A percentile compares a stretch with the other conserved stretches of the same genome.
Evolutionary conservation across 78 protist species (phyloP).

Genomic region (Planoprotostelium fungivorum): DNA sequence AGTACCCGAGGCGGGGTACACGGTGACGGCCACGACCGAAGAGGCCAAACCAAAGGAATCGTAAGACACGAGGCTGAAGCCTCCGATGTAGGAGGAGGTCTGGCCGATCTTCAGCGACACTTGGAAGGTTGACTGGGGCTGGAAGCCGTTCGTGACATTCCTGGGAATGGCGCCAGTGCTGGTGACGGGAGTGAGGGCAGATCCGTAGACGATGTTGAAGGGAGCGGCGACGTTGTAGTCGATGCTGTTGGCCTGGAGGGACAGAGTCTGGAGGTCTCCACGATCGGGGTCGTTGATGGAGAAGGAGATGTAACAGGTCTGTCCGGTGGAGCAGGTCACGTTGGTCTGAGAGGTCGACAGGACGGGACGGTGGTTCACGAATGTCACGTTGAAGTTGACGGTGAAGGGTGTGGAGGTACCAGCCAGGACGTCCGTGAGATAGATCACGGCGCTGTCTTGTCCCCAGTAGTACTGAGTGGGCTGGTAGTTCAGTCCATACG

Average conservation of each 20-base stretch:
- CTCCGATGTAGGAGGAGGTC: no score
- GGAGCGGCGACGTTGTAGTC: not conserved
- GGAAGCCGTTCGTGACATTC: not conserved
- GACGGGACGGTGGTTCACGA: slow-evolving; percentile 12
- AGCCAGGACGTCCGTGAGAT: not conserved
- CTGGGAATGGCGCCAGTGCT: not conserved
- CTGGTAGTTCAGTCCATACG: not conserved
- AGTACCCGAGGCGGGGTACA: no score
- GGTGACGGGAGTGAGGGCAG: not conserved
- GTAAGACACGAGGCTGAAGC: no score
- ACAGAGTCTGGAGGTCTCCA: not conserved
- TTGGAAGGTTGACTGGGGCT: no score
- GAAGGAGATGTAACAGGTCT: not conserved
- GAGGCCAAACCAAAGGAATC: no score
- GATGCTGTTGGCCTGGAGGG: not conserved
- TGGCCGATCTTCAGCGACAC: no score
- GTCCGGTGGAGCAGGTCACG: not conserved
- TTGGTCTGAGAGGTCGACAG: not conserved
- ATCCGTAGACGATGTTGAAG: not conserved
- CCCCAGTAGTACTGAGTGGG: slow-evolving; percentile 12
- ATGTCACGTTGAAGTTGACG: slow-evolving; percentile 1
- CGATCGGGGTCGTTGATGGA: slow-evolving; percentile 2
- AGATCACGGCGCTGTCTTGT: not conserved
- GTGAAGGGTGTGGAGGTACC: slow-evolving; percentile 2
- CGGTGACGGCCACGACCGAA: no score